Evolutionary conservation across 2,329 filamentous ascomycete species (phyloP), one percentile per base, ranked within the genome.

Genomic region (Helotiales sp.): DNA sequence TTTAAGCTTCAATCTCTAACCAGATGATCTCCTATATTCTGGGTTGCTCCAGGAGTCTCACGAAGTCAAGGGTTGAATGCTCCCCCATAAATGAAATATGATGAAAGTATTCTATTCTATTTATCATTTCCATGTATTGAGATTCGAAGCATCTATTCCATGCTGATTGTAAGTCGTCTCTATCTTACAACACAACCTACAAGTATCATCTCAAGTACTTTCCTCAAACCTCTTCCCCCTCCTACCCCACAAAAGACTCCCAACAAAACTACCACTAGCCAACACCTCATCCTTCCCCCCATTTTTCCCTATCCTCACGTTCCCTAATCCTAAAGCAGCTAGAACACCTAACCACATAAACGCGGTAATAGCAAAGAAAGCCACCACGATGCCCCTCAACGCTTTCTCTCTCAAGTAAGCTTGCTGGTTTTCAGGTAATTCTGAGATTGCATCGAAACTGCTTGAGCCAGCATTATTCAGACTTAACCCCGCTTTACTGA

Each of bases 371-470:
- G 84, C 75, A 36, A 87, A 77, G 64, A 86, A 86, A 0, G 85
- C 82, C 81, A 85, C 87, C 61, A 85, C 82, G n/a, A 88, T 82
- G 0, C 84, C 86, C 58, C 76, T 77, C 62, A 77, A 79, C 2
- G 78, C 80, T 5, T 73, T 73, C 8, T 75, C 68, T 3, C 75
- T 73, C 1, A 82, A 71, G 2, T 66, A 66, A 0, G 69, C 65
- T 52, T 78, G 75, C 8, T 71, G 64, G 0, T 63, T 70, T 1
- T 67, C 44, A 0, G 76, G 71, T 7, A 79, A 65, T 2, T 64
- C 57, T 9, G 63, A 58, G 34, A 80, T 73, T 3, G 66, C 66
- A 12, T 71, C 63, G 1, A 82, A 71, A 53, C 24, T 73, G 57
- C 52, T 72, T 61, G 48, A 73, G 63, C 52, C 75, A 5, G 36